phyloP scores from a whole-genome alignment of 2,329 filamentous ascomycete species.

The Penicillium olsonii region DNA sequence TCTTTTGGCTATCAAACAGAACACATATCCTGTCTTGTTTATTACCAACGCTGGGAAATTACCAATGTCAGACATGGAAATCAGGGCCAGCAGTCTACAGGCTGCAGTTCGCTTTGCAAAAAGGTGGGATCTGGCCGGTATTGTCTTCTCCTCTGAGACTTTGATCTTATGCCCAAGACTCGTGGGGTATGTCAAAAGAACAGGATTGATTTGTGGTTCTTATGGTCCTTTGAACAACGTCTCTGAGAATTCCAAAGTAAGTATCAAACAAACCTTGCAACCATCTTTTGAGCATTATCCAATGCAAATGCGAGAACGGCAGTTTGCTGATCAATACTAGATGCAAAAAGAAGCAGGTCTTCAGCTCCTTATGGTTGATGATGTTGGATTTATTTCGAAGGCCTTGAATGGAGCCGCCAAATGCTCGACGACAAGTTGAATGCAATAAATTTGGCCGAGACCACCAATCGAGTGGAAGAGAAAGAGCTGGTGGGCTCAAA shows the following conservation, averaged over 20 bases:
- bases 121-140: conserved; percentile 39
- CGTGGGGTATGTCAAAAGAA: conserved; percentile 36
- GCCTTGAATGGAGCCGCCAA: conserved; percentile 15
- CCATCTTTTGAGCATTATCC: too few species aligned
- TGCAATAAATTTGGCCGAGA: too few species aligned
- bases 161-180: conserved; percentile 41
- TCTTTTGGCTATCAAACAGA: conserved; percentile 25
- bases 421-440: too few species aligned
- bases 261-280: too few species aligned
- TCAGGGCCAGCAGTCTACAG: conserved; percentile 40
- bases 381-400: conserved; percentile 19
- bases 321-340: conserved; percentile 21
- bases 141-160: conserved; percentile 41
- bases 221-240: conserved; percentile 38
- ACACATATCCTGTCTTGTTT: conserved; percentile 27
- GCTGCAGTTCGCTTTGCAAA: conserved; percentile 41
- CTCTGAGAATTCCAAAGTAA: conserved; percentile 11
- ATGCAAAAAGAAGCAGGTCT: conserved; percentile 24
- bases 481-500: too few species aligned
- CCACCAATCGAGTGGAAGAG: too few species aligned
- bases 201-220: conserved; percentile 36
- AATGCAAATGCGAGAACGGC: too few species aligned
- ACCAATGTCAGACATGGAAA: conserved; percentile 25
- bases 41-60: conserved; percentile 30
- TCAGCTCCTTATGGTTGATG: conserved; percentile 24